Conservation (phyloP, 2,329 filamentous ascomycete genomes). For the Sporothrix inflata region DNA sequence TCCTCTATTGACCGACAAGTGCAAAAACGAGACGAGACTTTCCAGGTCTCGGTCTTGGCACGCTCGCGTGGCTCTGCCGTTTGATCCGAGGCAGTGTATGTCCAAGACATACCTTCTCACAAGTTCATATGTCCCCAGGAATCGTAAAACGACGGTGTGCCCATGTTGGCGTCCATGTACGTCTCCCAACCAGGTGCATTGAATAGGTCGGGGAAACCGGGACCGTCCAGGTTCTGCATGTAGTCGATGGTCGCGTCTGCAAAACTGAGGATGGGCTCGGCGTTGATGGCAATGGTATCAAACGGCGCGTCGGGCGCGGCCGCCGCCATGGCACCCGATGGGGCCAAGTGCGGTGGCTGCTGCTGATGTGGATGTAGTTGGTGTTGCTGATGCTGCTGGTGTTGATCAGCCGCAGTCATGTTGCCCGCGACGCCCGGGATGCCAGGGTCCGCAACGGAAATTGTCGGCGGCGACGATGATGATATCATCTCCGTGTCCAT, state of each 20-base stretch:
- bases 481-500: conserved; percentile 13
- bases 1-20: not conserved
- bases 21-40: not conserved
- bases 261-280: conserved; percentile 28
- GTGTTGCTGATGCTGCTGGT: not conserved
- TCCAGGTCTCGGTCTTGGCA: not conserved
- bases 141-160: conserved; percentile 26
- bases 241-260: conserved; percentile 37
- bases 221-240: conserved; percentile 37
- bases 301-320: conserved; percentile 16
- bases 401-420: not conserved
- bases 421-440: not conserved
- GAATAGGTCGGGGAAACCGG: conserved; percentile 29
- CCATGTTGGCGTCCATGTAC: conserved; percentile 28
- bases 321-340: not conserved
- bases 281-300: not conserved
- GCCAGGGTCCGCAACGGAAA: not conserved
- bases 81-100: not conserved
- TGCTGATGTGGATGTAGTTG: not conserved
- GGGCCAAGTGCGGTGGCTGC: not conserved
- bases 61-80: not conserved
- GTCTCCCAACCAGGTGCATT: conserved; percentile 27
- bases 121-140: conserved; percentile 12
- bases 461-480: not conserved
- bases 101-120: not conserved